Evolutionary conservation across 306 rosid genomes (phyloP).

Genomic region (Quercus cerris): DNA sequence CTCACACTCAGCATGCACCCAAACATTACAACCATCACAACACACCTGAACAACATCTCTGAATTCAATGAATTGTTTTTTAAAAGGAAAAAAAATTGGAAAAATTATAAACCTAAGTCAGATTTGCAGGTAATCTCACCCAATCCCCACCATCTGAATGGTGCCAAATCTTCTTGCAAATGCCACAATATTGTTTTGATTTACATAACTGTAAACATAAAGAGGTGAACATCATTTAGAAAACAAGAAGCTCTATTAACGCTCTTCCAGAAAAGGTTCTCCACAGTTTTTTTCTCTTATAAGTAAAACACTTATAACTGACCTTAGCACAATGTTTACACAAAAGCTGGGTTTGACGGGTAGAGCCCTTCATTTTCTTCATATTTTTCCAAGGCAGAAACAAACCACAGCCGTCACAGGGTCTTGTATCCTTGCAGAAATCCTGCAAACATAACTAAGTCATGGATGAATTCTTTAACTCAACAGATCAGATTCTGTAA

Average conservation of each 20-base stretch:
- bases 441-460: slow-evolving; percentile 51
- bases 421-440: slow-evolving; percentile 34
- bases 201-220: slow-evolving; percentile 56
- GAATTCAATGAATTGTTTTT: slow-evolving; percentile 14
- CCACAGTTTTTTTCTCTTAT: not conserved
- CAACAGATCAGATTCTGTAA: not conserved
- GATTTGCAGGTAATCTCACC: slow-evolving; percentile 61
- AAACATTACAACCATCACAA: slow-evolving; percentile 95
- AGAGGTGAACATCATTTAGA: slow-evolving; percentile 11
- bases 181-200: slow-evolving; percentile 94
- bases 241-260: not conserved
- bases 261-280: not conserved
- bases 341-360: slow-evolving; percentile 39
- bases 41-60: slow-evolving; percentile 60
- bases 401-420: slow-evolving; percentile 78
- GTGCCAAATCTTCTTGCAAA: slow-evolving; percentile 93
- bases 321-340: slow-evolving; percentile 93
- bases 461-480: slow-evolving; percentile 22
- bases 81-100: slow-evolving; percentile 8
- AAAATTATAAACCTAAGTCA: slow-evolving; percentile 8
- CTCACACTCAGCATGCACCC: slow-evolving; percentile 98
- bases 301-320: slow-evolving; percentile 9
- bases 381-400: slow-evolving; percentile 48
- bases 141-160: slow-evolving; percentile 93
- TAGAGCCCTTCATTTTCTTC: slow-evolving; percentile 58